Conservation (phyloP, 371 early-diverging fungal species). For the Synchytrium microbalum region DNA sequence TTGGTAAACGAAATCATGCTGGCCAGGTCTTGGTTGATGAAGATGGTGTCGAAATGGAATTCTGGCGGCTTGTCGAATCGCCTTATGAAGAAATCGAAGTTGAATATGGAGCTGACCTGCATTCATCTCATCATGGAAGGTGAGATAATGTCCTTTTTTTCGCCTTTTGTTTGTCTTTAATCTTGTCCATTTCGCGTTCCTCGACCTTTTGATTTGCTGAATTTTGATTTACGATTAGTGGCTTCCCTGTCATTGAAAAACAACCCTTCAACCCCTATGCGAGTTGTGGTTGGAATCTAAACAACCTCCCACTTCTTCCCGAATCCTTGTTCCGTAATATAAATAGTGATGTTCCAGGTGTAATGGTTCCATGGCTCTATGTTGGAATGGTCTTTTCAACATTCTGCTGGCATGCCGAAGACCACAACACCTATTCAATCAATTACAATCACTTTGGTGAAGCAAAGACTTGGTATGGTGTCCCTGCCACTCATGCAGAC, state of each 20-base stretch:
- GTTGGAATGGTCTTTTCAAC: constrained; percentile 94
- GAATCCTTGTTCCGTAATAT: constrained; percentile 82
- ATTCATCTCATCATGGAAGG: constrained; percentile 85
- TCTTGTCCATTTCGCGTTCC: too few relatives aligned
- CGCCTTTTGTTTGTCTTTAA: constrained; percentile 5
- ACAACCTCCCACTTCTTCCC: constrained; percentile 69
- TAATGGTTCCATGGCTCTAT: constrained; percentile 96
- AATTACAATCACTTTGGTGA: constrained; percentile 94
- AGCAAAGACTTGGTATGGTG: constrained; percentile 95
- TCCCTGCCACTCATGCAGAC: constrained; percentile 75
- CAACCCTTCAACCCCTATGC: constrained; percentile 52
- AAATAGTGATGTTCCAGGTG: constrained; percentile 82
- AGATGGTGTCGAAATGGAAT: constrained; percentile 82
- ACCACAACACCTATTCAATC: constrained; percentile 91
- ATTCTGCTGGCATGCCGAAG: constrained; percentile 97
- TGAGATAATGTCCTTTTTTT: constrained; percentile 17
- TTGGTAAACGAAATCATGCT: not conserved
- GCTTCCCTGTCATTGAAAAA: constrained; percentile 59
- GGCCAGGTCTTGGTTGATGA: constrained; percentile 49
- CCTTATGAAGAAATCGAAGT: constrained; percentile 84
- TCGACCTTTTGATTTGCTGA: too few relatives aligned
- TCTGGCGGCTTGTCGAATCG: constrained; percentile 85
- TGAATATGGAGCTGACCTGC: constrained; percentile 93
- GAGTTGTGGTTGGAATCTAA: constrained; percentile 77
- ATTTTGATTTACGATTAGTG: too few relatives aligned